phyloP scores from a whole-genome alignment of 257 asterid genomes.

The Primulina eburnea region DNA sequence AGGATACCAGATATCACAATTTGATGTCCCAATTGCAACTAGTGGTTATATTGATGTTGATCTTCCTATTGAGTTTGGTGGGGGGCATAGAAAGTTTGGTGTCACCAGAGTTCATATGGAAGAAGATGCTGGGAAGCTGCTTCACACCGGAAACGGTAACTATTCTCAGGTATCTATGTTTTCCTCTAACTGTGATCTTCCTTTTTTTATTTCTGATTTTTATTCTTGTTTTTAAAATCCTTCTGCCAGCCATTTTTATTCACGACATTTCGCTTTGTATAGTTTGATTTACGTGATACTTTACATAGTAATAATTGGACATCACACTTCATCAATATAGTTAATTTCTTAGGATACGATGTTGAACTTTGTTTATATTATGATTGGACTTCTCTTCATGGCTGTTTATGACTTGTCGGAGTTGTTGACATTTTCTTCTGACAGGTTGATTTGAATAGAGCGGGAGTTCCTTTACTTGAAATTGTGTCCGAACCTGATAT shows the following conservation, averaged over 20 bases:
- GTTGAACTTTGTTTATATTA: neutral
- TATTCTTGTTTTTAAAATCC: neutral
- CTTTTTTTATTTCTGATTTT: too few species aligned
- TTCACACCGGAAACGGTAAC: slow-evolving; percentile 70
- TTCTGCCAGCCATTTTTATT: neutral
- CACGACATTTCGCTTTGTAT: neutral
- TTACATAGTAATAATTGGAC: neutral
- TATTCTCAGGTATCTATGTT: slow-evolving; percentile 66
- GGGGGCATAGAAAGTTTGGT: slow-evolving; percentile 91
- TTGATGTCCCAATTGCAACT: slow-evolving; percentile 79
- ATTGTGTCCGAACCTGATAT: slow-evolving; percentile 98
- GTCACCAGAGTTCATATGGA: slow-evolving; percentile 97
- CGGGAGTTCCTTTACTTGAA: slow-evolving; percentile 98
- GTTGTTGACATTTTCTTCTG: slow-evolving; percentile 10
- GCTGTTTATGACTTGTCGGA: slow-evolving; percentile 3
- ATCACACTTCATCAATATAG: neutral
- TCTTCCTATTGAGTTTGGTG: slow-evolving; percentile 91
- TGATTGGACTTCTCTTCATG: slow-evolving; percentile 1
- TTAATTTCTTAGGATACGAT: neutral
- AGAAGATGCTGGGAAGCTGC: slow-evolving; percentile 97
- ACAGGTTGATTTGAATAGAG: slow-evolving; percentile 97
- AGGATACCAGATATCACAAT: slow-evolving; percentile 97
- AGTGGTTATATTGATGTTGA: slow-evolving; percentile 85
- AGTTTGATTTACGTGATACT: neutral
- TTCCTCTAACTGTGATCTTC: neutral